Base-by-base conservation (phyloP, 192 early-diverging fungal genomes). In the Backusella mclennaniae region DNA sequence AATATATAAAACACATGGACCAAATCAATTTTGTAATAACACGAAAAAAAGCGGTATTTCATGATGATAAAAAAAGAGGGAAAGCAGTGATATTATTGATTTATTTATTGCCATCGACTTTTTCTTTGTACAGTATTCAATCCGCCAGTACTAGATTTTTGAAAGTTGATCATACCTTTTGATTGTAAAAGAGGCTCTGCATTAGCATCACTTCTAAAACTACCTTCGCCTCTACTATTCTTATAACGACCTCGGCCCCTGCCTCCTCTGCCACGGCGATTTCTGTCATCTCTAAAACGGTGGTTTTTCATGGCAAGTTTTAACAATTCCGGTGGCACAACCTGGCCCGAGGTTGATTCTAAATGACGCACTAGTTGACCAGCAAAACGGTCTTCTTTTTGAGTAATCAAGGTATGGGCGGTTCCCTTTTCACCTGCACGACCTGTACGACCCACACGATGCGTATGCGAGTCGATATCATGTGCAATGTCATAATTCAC, bases 381-480 rank as follows among this genome's bases (percentile, higher is more conserved):
- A 52, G 92, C 92, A 73, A 90, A 88, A 12, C 84, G 82, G 74
- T 91, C 90, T 46, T 93, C 90, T 70, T 90, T 92, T 41, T 81
- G 74, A 0, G 87, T 90, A 63, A 93, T 80, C 21, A 93, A 56
- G 0, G 89, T 92, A 66, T 85, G 87, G 9, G 92, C 92, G 1
- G 83, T 89, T 14, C 92, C 92, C 63, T 91, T 90, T 56, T 88
- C 90, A 36, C 92, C 92, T 52, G 92, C 92, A 71, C 92, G 82
- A 46, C 92, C 92, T 9, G 92, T 93, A 67, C 92, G 84, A 33
- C 92, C 92, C 26, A 93, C 85, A 44, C 92, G 92, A 78, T 96
- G 95, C 4, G 93, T 88, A 85, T 96, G 94, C 0, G 90, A 87
- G 80, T 96, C 94, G 69, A 95, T 95, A 76, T 96, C 95, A 29